A percentile compares a stretch with the other conserved stretches of the same genome.
Conservation (phyloP, 2,329 filamentous ascomycete genomes). For the Penicillium sp. region DNA sequence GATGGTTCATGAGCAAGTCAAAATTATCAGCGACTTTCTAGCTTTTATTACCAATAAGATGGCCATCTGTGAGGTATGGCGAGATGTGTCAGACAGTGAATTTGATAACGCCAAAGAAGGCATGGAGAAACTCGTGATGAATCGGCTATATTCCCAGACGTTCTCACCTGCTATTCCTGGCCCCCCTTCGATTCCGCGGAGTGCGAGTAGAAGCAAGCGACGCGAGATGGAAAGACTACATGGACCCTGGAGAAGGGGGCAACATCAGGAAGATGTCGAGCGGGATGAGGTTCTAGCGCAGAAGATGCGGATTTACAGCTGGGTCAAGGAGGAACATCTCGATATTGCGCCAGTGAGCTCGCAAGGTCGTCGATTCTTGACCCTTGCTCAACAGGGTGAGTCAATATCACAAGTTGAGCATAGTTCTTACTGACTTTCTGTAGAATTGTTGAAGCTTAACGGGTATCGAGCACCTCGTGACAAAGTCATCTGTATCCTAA, state of each 20-base stretch:
- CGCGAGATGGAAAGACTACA: constrained; percentile 71
- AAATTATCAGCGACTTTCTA: constrained; percentile 96
- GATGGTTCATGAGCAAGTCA: constrained; percentile 99
- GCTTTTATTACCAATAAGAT: constrained; percentile 98
- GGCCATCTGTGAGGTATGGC: constrained; percentile 96
- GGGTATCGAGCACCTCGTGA: constrained; percentile 95
- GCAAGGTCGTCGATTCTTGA: constrained; percentile 85
- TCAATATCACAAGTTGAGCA: background rate
- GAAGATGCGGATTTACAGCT: constrained; percentile 95
- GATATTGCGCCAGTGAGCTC: constrained; percentile 87
- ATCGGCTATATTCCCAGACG: constrained; percentile 90
- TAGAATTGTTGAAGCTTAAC: constrained; percentile 93
- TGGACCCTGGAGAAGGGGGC: constrained; percentile 84
- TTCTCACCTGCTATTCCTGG: constrained; percentile 93
- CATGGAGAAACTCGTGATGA: constrained; percentile 99
- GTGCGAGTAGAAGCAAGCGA: constrained; percentile 67
- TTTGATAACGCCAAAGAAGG: constrained; percentile 98
- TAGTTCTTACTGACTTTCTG: constrained; percentile 29
- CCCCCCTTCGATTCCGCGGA: constrained; percentile 68
- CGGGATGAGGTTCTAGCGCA: constrained; percentile 94
- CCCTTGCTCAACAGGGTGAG: constrained; percentile 82
- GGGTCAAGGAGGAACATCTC: constrained; percentile 90
- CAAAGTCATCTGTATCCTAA: constrained; percentile 97
- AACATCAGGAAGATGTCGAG: constrained; percentile 98
- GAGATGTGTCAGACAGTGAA: constrained; percentile 91